phyloP scores from a whole-genome alignment of 129 eudicot genomes.

The Escallonia rubra region DNA sequence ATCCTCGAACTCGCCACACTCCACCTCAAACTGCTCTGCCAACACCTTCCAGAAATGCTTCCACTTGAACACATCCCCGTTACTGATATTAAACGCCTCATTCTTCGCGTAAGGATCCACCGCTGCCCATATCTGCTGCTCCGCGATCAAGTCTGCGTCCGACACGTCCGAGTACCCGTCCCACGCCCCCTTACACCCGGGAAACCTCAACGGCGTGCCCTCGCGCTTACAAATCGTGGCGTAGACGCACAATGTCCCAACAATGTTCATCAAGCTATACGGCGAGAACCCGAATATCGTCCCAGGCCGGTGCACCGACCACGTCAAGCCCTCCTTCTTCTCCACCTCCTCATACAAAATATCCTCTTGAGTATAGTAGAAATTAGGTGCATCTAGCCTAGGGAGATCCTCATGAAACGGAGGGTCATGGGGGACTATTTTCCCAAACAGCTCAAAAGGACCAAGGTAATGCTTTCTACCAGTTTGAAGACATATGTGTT shows the following conservation, averaged over 20 bases:
- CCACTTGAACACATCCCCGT: conserved; percentile 91
- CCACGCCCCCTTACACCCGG: conserved; percentile 53
- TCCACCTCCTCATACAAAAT: conserved; percentile 32
- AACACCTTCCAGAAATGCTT: conserved; percentile 79
- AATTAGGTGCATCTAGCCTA: conserved; percentile 40
- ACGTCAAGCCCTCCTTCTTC: conserved; percentile 49
- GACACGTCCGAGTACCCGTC: conserved; percentile 53
- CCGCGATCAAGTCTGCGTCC: conserved; percentile 85
- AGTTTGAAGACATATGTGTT: conserved; percentile 64
- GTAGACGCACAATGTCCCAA: conserved; percentile 57
- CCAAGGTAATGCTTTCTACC: conserved; percentile 57
- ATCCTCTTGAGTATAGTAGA: conserved; percentile 60
- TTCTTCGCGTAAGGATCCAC: conserved; percentile 60
- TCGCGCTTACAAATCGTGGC: conserved; percentile 70
- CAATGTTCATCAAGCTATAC: conserved; percentile 56
- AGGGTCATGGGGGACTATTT: conserved; percentile 36
- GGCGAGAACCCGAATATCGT: conserved; percentile 71
- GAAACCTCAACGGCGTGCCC: conserved; percentile 52
- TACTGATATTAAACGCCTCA: conserved; percentile 77
- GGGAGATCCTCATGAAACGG: conserved; percentile 63
- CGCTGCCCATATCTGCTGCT: conserved; percentile 91
- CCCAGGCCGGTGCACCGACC: conserved; percentile 75
- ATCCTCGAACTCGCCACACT: conserved; percentile 52
- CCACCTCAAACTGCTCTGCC: conserved; percentile 69
- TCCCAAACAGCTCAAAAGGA: conserved; percentile 41